phyloP scores from a whole-genome alignment of 331 rosid species.

The Quercus lobata region DNA sequence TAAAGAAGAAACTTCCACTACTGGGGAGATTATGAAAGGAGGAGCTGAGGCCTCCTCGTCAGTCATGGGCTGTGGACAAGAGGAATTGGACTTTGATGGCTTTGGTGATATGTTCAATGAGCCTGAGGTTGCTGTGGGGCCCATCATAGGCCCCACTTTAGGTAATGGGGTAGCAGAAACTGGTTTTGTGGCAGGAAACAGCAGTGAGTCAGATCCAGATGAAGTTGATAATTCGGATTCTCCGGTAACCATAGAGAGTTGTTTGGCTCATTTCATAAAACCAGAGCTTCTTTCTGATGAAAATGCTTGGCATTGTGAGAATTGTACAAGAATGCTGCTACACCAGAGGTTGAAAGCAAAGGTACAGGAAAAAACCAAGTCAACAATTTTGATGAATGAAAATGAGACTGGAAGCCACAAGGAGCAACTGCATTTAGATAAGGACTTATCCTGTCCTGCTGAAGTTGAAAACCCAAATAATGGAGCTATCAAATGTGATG shows the following conservation, averaged over 20 bases:
- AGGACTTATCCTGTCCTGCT: constrained; percentile 25
- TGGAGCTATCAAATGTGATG: constrained; percentile 25
- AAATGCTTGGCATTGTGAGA: constrained; percentile 96
- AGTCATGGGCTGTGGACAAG: constrained; percentile 49
- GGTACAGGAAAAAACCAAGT: constrained; percentile 29
- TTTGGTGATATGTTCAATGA: constrained; percentile 82
- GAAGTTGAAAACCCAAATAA: constrained; percentile 30
- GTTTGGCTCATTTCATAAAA: constrained; percentile 79
- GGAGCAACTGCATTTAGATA: constrained; percentile 25
- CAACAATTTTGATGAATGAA: constrained; percentile 30
- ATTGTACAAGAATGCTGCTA: constrained; percentile 58
- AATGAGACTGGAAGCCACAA: constrained; percentile 27
- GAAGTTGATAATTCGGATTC: constrained; percentile 91
- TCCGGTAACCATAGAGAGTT: constrained; percentile 88
- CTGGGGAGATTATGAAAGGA: constrained; percentile 33
- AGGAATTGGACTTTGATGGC: constrained; percentile 64
- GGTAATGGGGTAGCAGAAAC: constrained; percentile 40
- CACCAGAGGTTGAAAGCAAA: constrained; percentile 37
- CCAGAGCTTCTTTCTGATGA: constrained; percentile 87
- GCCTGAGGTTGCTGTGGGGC: constrained; percentile 72
- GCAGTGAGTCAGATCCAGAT: constrained; percentile 89
- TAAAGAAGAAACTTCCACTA: constrained; percentile 51
- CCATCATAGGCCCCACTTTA: constrained; percentile 58
- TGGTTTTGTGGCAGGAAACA: constrained; percentile 42
- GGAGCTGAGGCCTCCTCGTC: constrained; percentile 66